Evolutionary conservation across 164 flowering plant species (phyloP), one percentile per base, ranked within the genome.

Genomic region (Santalum album): DNA sequence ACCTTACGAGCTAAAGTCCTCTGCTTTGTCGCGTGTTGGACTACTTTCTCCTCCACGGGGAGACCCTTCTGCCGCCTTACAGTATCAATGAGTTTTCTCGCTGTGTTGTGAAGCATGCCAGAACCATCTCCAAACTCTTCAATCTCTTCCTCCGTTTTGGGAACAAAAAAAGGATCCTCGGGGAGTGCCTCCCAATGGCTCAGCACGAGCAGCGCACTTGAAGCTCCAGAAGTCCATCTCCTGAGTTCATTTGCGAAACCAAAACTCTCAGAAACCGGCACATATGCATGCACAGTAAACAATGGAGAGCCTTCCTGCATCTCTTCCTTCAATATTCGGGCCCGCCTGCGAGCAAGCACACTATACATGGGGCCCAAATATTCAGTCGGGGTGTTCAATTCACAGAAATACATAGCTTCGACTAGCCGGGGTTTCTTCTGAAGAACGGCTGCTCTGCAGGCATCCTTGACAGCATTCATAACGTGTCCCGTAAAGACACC

Each of bases 111-210:
- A 43, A 62, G 83, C 52, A 89, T 88, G 65, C 88, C 84, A 0
- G 95, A 68, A 52, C 97, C 95, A 75, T 89, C 97, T 61, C 97
- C 98, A 76, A 81, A 88, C 74, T 91, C 98, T 67, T 91, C 92
- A 29, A 74, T 68, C 65, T 91, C 98, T 59, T 88, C 96, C 59
- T 88, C 92, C 22, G 98, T 91, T 69, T 79, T 88, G 21, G 96
- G 98, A 17, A 82, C 82, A 74, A 91, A 88, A 72, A 88, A 88
- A 19, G 98, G 98, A 66, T 91, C 98, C 67, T 86, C 88, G 2
- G 67, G 25, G n/a, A 86, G 78, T 14, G 62, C 79, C 63, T 88
- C 88, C 96, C 96, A 91, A 43, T 84, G 97, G 60, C 97, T 90
- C 54, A 90, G 69, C 16, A 90, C 90, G 53, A 90, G 83, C 17